Evolutionary conservation across 208 protist genomes (phyloP).

Genomic region (Porcisia hertigi): DNA sequence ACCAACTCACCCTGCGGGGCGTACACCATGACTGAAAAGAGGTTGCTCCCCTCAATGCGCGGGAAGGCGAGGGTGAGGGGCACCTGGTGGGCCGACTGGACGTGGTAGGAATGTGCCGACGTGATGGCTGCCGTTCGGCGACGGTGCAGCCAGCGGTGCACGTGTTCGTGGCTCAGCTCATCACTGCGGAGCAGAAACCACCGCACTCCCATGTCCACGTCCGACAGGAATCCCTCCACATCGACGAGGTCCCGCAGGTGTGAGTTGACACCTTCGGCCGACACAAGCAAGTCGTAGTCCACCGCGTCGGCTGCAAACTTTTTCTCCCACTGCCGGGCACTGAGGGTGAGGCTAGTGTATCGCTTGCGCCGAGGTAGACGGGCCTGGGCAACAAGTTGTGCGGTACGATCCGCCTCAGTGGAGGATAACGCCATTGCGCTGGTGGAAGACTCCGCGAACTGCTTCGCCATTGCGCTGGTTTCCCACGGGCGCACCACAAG

Average conservation of each 20-base stretch:
- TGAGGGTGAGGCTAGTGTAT: constrained; percentile 80
- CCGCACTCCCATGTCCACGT: constrained; percentile 70
- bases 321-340: constrained; percentile 67
- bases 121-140: constrained; percentile 37
- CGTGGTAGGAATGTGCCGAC: constrained; percentile 40
- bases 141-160: constrained; percentile 86
- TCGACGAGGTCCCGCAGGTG: constrained; percentile 78
- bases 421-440: not conserved
- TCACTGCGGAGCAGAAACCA: constrained; percentile 72
- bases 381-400: constrained; percentile 11
- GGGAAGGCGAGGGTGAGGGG: constrained; percentile 79
- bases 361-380: constrained; percentile 12
- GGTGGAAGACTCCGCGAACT: not conserved
- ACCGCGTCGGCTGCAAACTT: constrained; percentile 72
- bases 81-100: constrained; percentile 59
- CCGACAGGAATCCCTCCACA: constrained; percentile 81
- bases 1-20: constrained; percentile 57
- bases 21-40: constrained; percentile 89
- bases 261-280: constrained; percentile 82
- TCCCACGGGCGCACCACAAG: constrained; percentile 60
- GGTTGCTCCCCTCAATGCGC: constrained; percentile 44
- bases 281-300: constrained; percentile 85
- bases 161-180: constrained; percentile 55
- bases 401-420: constrained; percentile 14
- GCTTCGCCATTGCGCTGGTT: constrained; percentile 36